Conservation (phyloP, 23 red algal genomes). For the Agarophyton chilense region DNA sequence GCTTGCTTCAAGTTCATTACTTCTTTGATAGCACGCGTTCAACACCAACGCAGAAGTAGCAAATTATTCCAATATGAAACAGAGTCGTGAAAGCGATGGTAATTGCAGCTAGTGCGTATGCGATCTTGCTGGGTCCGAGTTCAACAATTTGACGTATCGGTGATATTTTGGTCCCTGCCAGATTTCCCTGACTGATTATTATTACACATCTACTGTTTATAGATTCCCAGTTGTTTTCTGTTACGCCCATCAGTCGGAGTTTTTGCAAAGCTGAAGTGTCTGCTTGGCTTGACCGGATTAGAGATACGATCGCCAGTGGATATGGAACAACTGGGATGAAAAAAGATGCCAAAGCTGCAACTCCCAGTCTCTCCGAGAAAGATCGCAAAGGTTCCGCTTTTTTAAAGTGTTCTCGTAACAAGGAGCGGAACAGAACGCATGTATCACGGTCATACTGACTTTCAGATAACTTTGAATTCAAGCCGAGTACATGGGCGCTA, state of each 20-base stretch:
- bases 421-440: constrained; percentile 3
- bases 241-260: not conserved
- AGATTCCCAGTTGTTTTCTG: constrained; percentile 22
- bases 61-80: not conserved
- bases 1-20: not conserved
- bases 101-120: not conserved
- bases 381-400: not conserved
- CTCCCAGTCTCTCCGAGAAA: constrained; percentile 3
- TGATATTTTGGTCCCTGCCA: not conserved
- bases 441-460: constrained; percentile 13
- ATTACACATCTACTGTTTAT: constrained; percentile 15
- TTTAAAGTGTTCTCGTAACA: not conserved
- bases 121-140: not conserved
- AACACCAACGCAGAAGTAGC: not conserved
- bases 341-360: constrained; percentile 1
- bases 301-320: not conserved
- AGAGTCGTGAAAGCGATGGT: not conserved
- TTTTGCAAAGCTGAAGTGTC: not conserved
- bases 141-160: not conserved
- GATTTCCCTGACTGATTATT: not conserved
- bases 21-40: not conserved
- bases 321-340: constrained; percentile 25
- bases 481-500: not conserved
- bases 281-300: constrained; percentile 10
- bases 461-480: not conserved